These are phyloP conservation scores for Claviceps monticola DNA, from an alignment of 2,329 filamentous ascomycete species.

Conservation along the genomic window DNA sequence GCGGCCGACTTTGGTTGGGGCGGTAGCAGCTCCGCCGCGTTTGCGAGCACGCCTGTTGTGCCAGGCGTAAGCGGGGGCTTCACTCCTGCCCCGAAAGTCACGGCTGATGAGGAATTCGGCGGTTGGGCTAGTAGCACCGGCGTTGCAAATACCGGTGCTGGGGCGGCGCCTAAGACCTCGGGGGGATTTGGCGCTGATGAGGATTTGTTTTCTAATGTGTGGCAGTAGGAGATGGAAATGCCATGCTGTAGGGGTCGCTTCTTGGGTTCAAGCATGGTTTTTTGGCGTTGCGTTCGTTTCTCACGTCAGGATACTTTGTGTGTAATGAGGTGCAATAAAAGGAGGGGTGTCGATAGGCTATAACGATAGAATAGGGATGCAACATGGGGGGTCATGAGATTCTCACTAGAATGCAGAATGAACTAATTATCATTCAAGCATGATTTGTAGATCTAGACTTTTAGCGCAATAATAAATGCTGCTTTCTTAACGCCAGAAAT, in stretches of 20 bases:
- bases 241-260: neutral
- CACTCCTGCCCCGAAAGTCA: constrained; percentile 51
- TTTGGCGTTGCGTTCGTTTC: constrained; percentile 14
- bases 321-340: no score
- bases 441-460: no score
- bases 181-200: constrained; percentile 55
- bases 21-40: constrained; percentile 23
- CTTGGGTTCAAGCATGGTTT: constrained; percentile 13
- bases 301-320: constrained; percentile 17
- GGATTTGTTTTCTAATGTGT: constrained; percentile 91
- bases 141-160: constrained; percentile 25
- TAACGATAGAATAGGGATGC: no score
- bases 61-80: constrained; percentile 52
- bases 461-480: no score
- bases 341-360: no score
- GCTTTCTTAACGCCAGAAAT: no score
- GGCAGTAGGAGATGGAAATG: constrained; percentile 43
- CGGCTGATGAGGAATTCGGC: constrained; percentile 89
- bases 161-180: constrained; percentile 37
- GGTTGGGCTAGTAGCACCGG: constrained; percentile 71
- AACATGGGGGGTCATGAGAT: no score
- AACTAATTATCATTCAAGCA: no score
- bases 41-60: constrained; percentile 46
- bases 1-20: constrained; percentile 54
- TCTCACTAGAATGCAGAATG: no score